phyloP scores from a whole-genome alignment of 164 flowering plant genomes.

The Nymphaea colorata region DNA sequence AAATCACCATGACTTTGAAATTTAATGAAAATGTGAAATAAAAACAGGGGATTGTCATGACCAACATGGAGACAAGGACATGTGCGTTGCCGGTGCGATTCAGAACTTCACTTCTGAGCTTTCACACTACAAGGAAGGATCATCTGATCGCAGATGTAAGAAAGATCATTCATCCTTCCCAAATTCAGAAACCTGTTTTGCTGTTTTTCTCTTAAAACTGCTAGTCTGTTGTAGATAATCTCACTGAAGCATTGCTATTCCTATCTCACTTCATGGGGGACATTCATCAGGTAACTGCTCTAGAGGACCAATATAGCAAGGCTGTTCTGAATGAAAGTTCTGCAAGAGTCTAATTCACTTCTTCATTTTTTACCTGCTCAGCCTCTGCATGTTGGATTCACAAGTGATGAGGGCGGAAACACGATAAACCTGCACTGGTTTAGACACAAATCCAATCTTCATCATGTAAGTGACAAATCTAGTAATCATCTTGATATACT shows the following conservation, averaged over 20 bases:
- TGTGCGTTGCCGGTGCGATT: slow-evolving; percentile 93
- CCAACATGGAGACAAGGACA: slow-evolving; percentile 43
- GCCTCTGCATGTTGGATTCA: slow-evolving; percentile 93
- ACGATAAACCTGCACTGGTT: slow-evolving; percentile 71
- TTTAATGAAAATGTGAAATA: background rate
- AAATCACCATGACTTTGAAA: background rate
- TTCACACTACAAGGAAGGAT: slow-evolving; percentile 58
- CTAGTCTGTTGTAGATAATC: slow-evolving; percentile 39
- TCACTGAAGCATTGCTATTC: slow-evolving; percentile 81
- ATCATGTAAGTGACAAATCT: slow-evolving; percentile 54
- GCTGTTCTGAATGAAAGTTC: background rate
- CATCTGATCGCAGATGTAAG: slow-evolving; percentile 76
- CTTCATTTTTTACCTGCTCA: slow-evolving; percentile 11
- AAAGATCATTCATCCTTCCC: background rate
- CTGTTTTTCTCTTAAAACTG: background rate
- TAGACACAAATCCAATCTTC: slow-evolving; percentile 83
- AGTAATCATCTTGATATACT: background rate
- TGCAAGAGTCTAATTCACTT: background rate
- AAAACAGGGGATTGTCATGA: slow-evolving; percentile 84
- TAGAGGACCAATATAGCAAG: background rate
- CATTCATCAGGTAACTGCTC: slow-evolving; percentile 68
- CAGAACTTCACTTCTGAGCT: slow-evolving; percentile 79
- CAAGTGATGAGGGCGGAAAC: slow-evolving; percentile 85
- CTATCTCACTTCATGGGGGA: slow-evolving; percentile 96
- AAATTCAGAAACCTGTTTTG: background rate